Conservation (phyloP, 495 filamentous ascomycete genomes). For the Lepraria neglecta region DNA sequence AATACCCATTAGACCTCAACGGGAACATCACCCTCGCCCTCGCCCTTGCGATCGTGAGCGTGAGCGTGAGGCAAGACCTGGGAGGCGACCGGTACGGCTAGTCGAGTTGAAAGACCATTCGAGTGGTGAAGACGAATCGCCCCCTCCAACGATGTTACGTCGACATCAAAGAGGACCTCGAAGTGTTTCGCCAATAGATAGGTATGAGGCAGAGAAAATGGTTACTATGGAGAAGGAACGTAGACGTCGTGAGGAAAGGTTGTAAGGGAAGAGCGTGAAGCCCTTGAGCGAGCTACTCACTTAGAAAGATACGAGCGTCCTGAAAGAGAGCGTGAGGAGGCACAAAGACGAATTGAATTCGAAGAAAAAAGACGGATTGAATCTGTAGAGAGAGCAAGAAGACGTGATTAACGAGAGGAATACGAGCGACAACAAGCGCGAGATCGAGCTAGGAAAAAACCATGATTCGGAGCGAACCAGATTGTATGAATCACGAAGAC, state of each 20-base stretch:
- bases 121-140: conserved; percentile 10
- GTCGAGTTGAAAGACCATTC: neutral
- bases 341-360: neutral
- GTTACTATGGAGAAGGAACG: neutral
- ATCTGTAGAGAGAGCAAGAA: neutral
- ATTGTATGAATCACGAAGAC: neutral
- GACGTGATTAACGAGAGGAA: neutral
- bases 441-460: conserved; percentile 1
- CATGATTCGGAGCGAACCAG: neutral
- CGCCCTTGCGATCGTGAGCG: no score
- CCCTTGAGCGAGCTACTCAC: conserved; percentile 11
- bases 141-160: conserved; percentile 9
- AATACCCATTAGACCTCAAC: conserved; percentile 5
- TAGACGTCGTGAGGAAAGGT: neutral
- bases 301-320: conserved; percentile 2
- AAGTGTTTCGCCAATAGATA: conserved; percentile 10
- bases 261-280: conserved; percentile 15
- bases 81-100: neutral
- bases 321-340: conserved; percentile 8
- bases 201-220: conserved; percentile 11
- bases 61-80: conserved; percentile 1
- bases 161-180: conserved; percentile 10
- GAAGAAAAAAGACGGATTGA: neutral
- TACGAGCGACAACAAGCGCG: neutral
- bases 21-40: neutral